Conservation (phyloP, 2,329 filamentous ascomycete species). For the Cephalotrichum gorgonifer region DNA sequence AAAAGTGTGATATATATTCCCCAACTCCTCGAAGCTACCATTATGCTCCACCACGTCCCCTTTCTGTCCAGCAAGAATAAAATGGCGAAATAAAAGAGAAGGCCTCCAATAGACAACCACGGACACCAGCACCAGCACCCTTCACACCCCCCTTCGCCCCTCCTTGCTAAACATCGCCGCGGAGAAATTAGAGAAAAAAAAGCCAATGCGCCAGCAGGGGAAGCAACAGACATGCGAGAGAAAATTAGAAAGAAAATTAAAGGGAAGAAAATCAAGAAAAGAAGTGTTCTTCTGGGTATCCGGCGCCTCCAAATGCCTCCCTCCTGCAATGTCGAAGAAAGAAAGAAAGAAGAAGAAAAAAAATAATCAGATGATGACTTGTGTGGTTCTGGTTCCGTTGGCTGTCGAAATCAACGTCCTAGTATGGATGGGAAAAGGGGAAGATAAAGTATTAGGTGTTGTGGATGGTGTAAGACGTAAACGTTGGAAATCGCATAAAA, state of each 20-base stretch:
- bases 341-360: neutral
- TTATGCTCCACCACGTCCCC: neutral
- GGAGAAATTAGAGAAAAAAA: constrained; percentile 6
- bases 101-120: no score
- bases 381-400: no score
- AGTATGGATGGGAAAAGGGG: no score
- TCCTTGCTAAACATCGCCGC: neutral
- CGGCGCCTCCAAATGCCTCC: neutral
- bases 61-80: no score
- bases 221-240: constrained; percentile 4
- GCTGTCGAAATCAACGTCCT: no score
- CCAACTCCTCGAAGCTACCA: neutral
- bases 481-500: no score
- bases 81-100: neutral
- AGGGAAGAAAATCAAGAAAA: neutral
- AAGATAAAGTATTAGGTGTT: no score
- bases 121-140: no score
- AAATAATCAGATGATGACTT: no score
- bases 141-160: no score
- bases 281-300: neutral
- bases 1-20: neutral
- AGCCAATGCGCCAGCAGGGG: no score
- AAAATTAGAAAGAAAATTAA: constrained; percentile 1
- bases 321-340: neutral
- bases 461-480: no score